Evolutionary conservation across 441 rosid species (phyloP), one percentile per base, ranked within the genome.

Genomic region (Pelargonium myrrhifolium): DNA sequence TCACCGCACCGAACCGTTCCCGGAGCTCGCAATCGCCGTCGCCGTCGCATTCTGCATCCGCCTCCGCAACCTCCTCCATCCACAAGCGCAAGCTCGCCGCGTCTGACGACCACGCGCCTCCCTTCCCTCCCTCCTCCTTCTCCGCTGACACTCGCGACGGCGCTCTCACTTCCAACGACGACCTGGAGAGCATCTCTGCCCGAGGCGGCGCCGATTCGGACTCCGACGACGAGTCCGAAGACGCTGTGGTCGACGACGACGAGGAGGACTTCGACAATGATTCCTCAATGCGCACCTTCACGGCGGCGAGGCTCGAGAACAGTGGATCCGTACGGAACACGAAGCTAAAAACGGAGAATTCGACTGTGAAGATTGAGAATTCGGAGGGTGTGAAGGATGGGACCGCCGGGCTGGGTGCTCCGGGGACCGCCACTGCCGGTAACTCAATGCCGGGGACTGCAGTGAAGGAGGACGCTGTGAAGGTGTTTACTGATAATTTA

Each of bases 21-120:
- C 96, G 97, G 26, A 87, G 90, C 71, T 89, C 99, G 31, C 98
- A 91, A 39, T 82, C 91, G 37, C 92, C 86, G 4, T 92, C 98
- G n/a, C 98, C 97, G 1, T 95, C 99, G 55, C 96, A 92, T 75
- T 95, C 99, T 9, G 97, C 99, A 37, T 90, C 96, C 56, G 97
- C 90, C 62, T 92, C 98, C 65, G 98, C 88, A 79, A 83, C 98
- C 45, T 92, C 98, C 28, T 92, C 97, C 28, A 83, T 87, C 79
- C 99, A 85, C 81, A 88, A 92, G 76, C 97, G 99, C 72, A 95
- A 92, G 77, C 87, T 90, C 7, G 66, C 75, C 20, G 86, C 84
- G 4, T 85, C 92, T 37, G 92, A 87, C 6, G 94, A 88, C 59
- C 97, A 87, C 67, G 87, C 83, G 9, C 94, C 93, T 9, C 96